Evolutionary conservation across 108 stramenopile genomes (phyloP), one percentile per base, ranked within the genome.

Genomic region (Skeletonema marinoi): DNA sequence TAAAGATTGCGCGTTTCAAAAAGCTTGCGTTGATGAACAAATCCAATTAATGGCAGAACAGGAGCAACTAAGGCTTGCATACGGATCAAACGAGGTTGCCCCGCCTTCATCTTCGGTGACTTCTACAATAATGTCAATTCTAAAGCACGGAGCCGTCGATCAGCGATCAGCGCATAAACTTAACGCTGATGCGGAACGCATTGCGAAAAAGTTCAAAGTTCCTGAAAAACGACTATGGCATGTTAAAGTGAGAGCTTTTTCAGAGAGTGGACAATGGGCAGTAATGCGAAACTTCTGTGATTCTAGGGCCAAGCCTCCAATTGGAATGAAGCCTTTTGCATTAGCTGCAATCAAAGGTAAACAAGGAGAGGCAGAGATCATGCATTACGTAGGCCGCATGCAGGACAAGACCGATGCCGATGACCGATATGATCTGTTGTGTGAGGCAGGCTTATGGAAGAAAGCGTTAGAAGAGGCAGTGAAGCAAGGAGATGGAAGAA

Each of bases 321-420:
- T 94, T 61, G 93, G 93, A 13, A 88, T 87, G 65, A 91, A 89
- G 62, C 91, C 92, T 14, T 96, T 96, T 82, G 96, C 96, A 5
- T 74, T 87, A 12, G 92, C 90, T 9, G 93, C 86, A 9, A 96
- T 96, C 50, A 75, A 75, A 50, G 88, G 87, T 1, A 77, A 78
- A 9, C 88, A 86, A 79, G 62, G 68, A 38, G 46, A 80, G 16
- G 59, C 58, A 12, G 94, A 95, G 70, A 76, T 92, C 30, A 68
- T 89, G 73, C 80, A 87, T 16, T 95, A 95, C 73, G 85, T 92
- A 69, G 83, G 90, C 42, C 80, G 85, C 3, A 81, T 95, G 36
- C 60, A 77, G 13, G 78, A 69, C 33, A 67, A 71, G 51, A 73
- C 87, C 7, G 77, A 74, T 59, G 86, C 86, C 6, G 94, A 95